A percentile compares a stretch with the other conserved stretches of the same genome.
phyloP scores from a whole-genome alignment of 2,329 filamentous ascomycete species.

The Cladosporium halotolerans region DNA sequence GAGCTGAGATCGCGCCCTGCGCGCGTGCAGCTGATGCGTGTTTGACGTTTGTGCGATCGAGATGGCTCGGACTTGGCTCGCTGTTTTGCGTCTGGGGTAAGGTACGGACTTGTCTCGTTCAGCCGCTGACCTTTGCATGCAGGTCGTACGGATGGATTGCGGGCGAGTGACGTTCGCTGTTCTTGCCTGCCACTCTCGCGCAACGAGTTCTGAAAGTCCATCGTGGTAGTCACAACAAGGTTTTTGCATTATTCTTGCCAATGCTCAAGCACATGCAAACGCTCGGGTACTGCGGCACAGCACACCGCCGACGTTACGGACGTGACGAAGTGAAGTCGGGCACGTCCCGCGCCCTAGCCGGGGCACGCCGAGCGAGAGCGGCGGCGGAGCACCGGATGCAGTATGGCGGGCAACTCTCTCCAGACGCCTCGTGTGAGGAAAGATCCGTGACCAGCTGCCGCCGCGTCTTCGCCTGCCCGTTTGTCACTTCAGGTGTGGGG shows the following conservation, averaged over 20 bases:
- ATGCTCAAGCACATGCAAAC: background rate
- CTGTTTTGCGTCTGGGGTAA: background rate
- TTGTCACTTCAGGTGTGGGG: background rate
- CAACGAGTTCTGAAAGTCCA: background rate
- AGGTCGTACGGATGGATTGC: background rate
- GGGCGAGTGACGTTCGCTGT: background rate
- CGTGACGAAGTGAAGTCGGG: slow-evolving; percentile 11
- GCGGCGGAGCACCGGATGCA: background rate
- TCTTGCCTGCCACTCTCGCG: background rate
- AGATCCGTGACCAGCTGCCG: slow-evolving; percentile 6
- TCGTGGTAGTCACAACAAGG: background rate
- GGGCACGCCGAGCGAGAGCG: slow-evolving; percentile 3
- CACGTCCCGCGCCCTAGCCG: slow-evolving; percentile 8
- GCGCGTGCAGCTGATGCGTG: background rate
- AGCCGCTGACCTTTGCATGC: background rate
- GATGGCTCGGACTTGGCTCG: background rate
- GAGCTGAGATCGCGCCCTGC: background rate
- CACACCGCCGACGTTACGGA: slow-evolving; percentile 5
- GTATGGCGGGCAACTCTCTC: slow-evolving; percentile 6
- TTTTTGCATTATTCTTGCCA: background rate
- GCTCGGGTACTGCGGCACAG: slow-evolving; percentile 8
- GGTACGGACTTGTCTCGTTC: background rate
- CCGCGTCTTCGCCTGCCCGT: background rate
- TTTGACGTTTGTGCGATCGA: too few relatives aligned
- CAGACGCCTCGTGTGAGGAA: slow-evolving; percentile 1